These are phyloP conservation scores for Thoreauomyces humboldtii DNA, from an alignment of 192 early-diverging fungal species.

Conservation along the genomic window DNA sequence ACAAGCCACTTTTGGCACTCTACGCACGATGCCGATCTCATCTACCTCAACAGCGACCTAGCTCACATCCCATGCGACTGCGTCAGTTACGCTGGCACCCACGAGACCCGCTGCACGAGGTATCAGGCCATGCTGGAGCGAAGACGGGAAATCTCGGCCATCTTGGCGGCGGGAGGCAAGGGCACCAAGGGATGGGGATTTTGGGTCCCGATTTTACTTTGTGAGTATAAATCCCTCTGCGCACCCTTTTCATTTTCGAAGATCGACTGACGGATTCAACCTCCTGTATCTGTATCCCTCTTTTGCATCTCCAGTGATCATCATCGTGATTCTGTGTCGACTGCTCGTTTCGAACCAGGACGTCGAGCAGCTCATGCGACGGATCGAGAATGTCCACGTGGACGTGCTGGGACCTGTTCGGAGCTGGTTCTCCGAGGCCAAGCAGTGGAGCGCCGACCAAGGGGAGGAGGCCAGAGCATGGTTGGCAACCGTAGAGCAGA, in stretches of 20 bases:
- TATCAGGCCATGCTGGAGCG: constrained; percentile 10
- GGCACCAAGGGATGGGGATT: constrained; percentile 2
- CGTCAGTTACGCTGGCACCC: constrained; percentile 17
- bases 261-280: no score
- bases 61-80: constrained; percentile 22
- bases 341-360: constrained; percentile 22
- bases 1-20: neutral
- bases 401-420: constrained; percentile 25
- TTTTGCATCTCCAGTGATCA: constrained; percentile 23
- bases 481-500: neutral
- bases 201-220: constrained; percentile 16
- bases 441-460: constrained; percentile 2
- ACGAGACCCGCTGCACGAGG: constrained; percentile 22
- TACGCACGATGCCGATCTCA: neutral
- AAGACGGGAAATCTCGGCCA: constrained; percentile 11
- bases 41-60: neutral
- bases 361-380: constrained; percentile 23
- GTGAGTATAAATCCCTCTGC: neutral
- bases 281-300: no score
- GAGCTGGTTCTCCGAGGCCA: constrained; percentile 22
- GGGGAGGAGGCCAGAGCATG: constrained; percentile 12
- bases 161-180: neutral
- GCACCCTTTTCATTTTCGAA: neutral
- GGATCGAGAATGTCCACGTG: constrained; percentile 21
- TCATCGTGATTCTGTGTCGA: constrained; percentile 10